Percentiles rank a stretch among this genome's conserved stretches.
Evolutionary conservation across 2,329 filamentous ascomycete species (phyloP).

Genomic region (Neocatenulostroma microsporum): DNA sequence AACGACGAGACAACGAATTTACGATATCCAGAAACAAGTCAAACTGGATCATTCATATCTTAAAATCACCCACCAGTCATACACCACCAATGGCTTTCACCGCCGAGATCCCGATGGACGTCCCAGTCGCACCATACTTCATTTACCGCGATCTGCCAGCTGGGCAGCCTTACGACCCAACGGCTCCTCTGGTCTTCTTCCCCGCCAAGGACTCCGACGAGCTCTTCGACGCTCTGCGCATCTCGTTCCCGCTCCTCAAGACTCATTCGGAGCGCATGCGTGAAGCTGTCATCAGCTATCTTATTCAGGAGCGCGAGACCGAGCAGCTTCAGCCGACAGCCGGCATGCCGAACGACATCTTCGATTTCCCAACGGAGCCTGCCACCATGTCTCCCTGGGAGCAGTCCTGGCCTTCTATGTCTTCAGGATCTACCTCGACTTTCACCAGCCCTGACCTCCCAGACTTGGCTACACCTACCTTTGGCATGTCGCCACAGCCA

Average conservation of each 20-base stretch:
- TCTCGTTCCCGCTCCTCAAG: conserved; percentile 28
- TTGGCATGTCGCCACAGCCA: conserved; percentile 20
- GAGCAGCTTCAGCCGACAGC: too few relatives aligned
- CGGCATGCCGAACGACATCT: conserved; percentile 11
- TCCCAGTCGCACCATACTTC: conserved; percentile 21
- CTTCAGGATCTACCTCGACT: conserved; percentile 21
- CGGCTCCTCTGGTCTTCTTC: conserved; percentile 28
- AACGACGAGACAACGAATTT: too few relatives aligned
- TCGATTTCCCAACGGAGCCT: conserved; percentile 16
- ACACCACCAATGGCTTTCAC: conserved; percentile 4
- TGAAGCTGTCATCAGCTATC: conserved; percentile 32
- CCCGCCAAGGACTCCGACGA: conserved; percentile 34
- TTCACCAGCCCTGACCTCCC: conserved; percentile 27
- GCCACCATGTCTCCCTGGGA: conserved; percentile 18
- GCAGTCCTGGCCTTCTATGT: conserved; percentile 26
- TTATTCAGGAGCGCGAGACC: conserved; percentile 28
- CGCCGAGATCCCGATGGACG: conserved; percentile 4
- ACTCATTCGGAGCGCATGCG: conserved; percentile 33
- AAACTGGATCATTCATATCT: too few relatives aligned
- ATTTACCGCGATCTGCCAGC: conserved; percentile 28
- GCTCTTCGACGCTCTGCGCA: conserved; percentile 31
- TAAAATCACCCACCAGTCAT: not conserved
- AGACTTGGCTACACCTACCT: conserved; percentile 23
- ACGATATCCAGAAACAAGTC: too few relatives aligned
- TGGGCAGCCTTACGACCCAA: conserved; percentile 27